A percentile compares a stretch with the other conserved stretches of the same genome.
Conservation (phyloP, 1,139 yeast genomes). For the Kodamaea sp. region DNA sequence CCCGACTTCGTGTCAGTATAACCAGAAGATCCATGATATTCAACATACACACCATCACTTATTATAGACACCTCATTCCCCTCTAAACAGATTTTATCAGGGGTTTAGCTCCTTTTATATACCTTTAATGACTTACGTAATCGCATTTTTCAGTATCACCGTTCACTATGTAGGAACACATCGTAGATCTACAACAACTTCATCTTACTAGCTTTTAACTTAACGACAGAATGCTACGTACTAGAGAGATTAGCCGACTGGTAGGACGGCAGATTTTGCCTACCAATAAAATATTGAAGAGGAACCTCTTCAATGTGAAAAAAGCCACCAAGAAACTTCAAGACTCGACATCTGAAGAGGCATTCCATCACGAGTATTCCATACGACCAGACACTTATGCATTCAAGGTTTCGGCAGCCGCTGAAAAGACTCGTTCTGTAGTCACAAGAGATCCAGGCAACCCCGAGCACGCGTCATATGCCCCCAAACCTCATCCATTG, state of each 20-base stretch:
- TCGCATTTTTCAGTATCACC: neutral
- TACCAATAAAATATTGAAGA: neutral
- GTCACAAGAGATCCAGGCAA: constrained; percentile 7
- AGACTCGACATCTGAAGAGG: constrained; percentile 26
- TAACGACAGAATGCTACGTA: too few species aligned
- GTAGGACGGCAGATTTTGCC: neutral
- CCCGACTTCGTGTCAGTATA: too few species aligned
- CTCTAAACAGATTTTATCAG: too few species aligned
- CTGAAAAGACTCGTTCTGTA: constrained; percentile 22
- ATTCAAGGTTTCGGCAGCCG: constrained; percentile 38
- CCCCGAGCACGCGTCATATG: constrained; percentile 3
- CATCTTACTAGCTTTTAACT: too few species aligned
- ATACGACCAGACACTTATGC: constrained; percentile 52
- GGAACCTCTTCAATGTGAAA: constrained; percentile 24
- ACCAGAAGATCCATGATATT: too few species aligned
- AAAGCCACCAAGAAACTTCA: constrained; percentile 20
- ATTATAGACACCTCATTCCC: too few species aligned
- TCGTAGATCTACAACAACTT: too few species aligned
- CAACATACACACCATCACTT: too few species aligned
- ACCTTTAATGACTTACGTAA: constrained; percentile 2
- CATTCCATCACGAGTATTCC: constrained; percentile 46
- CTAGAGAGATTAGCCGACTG: neutral
- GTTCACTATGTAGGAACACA: neutral
- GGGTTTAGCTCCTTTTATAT: neutral
- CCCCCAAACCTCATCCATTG: constrained; percentile 28